Percentiles rank a stretch among this genome's conserved stretches.
Conservation (phyloP, 768 basidiomycete species). For the Boletus edulis region DNA sequence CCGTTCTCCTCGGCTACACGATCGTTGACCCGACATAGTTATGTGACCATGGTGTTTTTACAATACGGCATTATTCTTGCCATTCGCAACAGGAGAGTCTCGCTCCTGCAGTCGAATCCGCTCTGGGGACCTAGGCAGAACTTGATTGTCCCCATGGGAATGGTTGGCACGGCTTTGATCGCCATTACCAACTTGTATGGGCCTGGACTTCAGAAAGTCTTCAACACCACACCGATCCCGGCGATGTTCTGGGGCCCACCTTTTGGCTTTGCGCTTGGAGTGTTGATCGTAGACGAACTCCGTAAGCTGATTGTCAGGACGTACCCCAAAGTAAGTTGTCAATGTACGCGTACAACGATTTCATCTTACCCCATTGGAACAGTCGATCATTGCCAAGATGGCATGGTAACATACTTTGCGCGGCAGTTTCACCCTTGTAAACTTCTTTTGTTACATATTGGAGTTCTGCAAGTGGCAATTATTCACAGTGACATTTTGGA, state of each 20-base stretch:
- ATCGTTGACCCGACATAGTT: conserved; percentile 26
- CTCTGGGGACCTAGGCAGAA: conserved; percentile 49
- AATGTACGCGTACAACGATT: not conserved
- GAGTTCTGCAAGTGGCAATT: not conserved
- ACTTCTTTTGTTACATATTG: too few species aligned
- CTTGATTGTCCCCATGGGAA: conserved; percentile 35
- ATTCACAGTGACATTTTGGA: not conserved
- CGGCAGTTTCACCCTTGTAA: not conserved
- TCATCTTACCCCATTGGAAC: conserved; percentile 5
- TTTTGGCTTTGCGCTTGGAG: conserved; percentile 40
- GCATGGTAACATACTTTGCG: conserved; percentile 31
- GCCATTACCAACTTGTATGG: conserved; percentile 45
- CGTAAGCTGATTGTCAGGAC: conserved; percentile 45
- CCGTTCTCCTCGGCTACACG: not conserved
- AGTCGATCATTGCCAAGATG: conserved; percentile 39
- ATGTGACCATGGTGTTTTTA: conserved; percentile 47
- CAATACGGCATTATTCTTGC: conserved; percentile 43
- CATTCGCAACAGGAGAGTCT: conserved; percentile 44
- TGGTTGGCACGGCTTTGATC: conserved; percentile 41
- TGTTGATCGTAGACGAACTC: conserved; percentile 42
- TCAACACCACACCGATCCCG: conserved; percentile 42
- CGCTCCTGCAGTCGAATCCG: conserved; percentile 42
- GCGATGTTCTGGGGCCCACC: conserved; percentile 49
- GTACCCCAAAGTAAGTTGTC: conserved; percentile 38
- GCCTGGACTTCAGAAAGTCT: conserved; percentile 41